Evolutionary conservation across 73 alveolate species (phyloP).

Genomic region (Paramecium primaurelia): DNA sequence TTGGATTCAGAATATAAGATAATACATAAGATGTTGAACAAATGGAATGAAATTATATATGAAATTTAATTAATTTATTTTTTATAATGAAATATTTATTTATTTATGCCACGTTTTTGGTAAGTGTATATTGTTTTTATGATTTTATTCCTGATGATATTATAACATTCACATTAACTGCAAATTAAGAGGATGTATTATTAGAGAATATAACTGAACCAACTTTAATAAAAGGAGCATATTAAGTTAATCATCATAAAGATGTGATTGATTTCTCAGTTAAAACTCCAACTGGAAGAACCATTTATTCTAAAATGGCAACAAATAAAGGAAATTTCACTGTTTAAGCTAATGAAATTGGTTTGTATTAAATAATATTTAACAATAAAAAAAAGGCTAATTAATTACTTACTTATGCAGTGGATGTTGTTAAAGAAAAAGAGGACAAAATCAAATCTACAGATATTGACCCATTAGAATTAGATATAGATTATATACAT

Average conservation of each 20-base stretch:
- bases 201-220: slow-evolving; percentile 23
- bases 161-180: neutral
- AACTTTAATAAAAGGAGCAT: slow-evolving; percentile 26
- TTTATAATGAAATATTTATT: neutral
- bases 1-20: neutral
- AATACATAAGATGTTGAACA: neutral
- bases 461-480: slow-evolving; percentile 34
- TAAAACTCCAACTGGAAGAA: neutral
- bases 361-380: neutral
- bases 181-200: neutral
- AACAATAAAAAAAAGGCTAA: neutral
- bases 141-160: slow-evolving; percentile 38
- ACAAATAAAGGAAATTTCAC: slow-evolving; percentile 22
- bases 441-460: neutral
- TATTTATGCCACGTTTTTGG: slow-evolving; percentile 44
- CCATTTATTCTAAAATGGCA: neutral
- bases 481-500: neutral
- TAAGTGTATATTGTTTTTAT: neutral
- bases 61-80: neutral
- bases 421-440: neutral
- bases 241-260: neutral
- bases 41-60: neutral
- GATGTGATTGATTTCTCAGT: neutral
- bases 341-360: neutral
- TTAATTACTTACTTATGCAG: neutral